These are phyloP conservation scores for Malassezia nana DNA, from an alignment of 1,284 basidiomycete genomes.

Conservation along the genomic window DNA sequence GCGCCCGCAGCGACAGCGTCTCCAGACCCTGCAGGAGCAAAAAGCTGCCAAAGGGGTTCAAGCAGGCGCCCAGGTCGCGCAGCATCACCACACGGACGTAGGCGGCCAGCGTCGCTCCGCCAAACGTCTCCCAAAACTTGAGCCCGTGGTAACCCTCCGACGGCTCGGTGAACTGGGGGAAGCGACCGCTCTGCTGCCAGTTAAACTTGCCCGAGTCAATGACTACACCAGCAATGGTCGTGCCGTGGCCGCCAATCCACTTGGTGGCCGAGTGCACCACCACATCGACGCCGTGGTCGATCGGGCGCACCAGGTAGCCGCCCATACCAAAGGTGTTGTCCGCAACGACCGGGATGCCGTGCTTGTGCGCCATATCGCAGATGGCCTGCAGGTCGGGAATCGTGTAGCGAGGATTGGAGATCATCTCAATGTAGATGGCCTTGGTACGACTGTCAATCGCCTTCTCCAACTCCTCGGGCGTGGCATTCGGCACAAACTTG, in stretches of 20 bases:
- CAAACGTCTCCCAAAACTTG: slow-evolving; percentile 58
- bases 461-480: slow-evolving; percentile 60
- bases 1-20: slow-evolving; percentile 67
- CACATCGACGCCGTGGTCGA: slow-evolving; percentile 72
- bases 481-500: slow-evolving; percentile 62
- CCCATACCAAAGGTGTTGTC: slow-evolving; percentile 86
- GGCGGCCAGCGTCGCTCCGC: slow-evolving; percentile 61
- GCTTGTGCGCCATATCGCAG: slow-evolving; percentile 66
- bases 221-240: slow-evolving; percentile 73
- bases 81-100: slow-evolving; percentile 66
- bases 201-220: slow-evolving; percentile 73
- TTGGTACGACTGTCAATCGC: slow-evolving; percentile 51
- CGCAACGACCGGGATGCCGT: slow-evolving; percentile 68
- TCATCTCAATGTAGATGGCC: slow-evolving; percentile 66
- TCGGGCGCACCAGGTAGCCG: slow-evolving; percentile 64
- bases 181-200: slow-evolving; percentile 66
- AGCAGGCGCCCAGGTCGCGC: slow-evolving; percentile 64
- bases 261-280: slow-evolving; percentile 80
- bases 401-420: slow-evolving; percentile 71
- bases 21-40: slow-evolving; percentile 75
- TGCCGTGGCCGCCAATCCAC: slow-evolving; percentile 84
- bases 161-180: slow-evolving; percentile 72
- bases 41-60: slow-evolving; percentile 75
- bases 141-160: slow-evolving; percentile 72
- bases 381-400: slow-evolving; percentile 64